These are phyloP conservation scores for Candida sphagnicola DNA, from an alignment of 805 yeast genomes.

Conservation along the genomic window DNA sequence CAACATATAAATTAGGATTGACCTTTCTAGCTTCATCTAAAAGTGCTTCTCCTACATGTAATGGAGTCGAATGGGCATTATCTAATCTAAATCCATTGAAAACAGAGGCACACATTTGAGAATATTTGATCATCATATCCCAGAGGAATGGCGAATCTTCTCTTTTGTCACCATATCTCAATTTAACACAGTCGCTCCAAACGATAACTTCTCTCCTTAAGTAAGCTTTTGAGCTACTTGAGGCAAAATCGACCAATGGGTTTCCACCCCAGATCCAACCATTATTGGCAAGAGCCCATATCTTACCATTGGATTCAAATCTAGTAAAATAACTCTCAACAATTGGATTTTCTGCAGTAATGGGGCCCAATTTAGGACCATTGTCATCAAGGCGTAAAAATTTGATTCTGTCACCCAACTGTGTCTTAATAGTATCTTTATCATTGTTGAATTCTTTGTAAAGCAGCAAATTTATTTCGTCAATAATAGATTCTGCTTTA, in stretches of 20 bases:
- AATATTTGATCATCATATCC: conserved; percentile 81
- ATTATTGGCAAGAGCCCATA: conserved; percentile 81
- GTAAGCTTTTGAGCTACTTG: conserved; percentile 72
- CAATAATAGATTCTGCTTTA: conserved; percentile 53
- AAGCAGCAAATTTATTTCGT: conserved; percentile 71
- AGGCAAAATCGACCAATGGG: conserved; percentile 91
- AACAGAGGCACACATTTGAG: conserved; percentile 62
- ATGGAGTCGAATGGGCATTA: conserved; percentile 93
- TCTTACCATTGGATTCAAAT: conserved; percentile 50
- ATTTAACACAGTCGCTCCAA: conserved; percentile 96
- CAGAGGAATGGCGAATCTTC: conserved; percentile 87
- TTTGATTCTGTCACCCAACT: conserved; percentile 70
- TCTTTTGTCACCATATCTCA: conserved; percentile 75
- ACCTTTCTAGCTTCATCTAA: conserved; percentile 83
- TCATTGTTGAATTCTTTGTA: conserved; percentile 79
- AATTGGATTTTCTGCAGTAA: conserved; percentile 49
- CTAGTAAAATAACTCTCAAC: conserved; percentile 88
- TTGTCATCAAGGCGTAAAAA: conserved; percentile 71
- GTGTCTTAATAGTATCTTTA: conserved; percentile 56
- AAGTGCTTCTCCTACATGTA: conserved; percentile 88
- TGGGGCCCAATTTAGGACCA: conserved; percentile 78
- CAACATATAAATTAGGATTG: conserved; percentile 85
- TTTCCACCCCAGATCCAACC: conserved; percentile 99
- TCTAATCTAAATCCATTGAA: conserved; percentile 92
- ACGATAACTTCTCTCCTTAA: conserved; percentile 88